These are phyloP conservation scores for Phialophora verrucosa DNA, from an alignment of 2,329 filamentous ascomycete genomes.

Conservation along the genomic window DNA sequence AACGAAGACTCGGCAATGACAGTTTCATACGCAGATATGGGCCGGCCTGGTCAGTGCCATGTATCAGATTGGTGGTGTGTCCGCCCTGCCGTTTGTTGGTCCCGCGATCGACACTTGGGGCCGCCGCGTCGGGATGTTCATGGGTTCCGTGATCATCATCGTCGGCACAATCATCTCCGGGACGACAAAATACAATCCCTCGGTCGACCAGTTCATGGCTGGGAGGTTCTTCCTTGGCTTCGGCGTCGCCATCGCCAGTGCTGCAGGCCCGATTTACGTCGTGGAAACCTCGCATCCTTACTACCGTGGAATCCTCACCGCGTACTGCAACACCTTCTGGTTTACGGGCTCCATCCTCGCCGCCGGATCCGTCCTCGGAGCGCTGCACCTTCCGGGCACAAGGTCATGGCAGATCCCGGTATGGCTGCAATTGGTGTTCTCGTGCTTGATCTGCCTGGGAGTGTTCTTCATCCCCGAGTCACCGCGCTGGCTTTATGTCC, in stretches of 20 bases:
- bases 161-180: constrained; percentile 59
- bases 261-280: constrained; percentile 66
- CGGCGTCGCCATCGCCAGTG: constrained; percentile 64
- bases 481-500: constrained; percentile 66
- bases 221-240: constrained; percentile 62
- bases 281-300: constrained; percentile 68
- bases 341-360: constrained; percentile 60
- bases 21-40: constrained; percentile 42
- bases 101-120: constrained; percentile 57
- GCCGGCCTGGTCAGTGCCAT: constrained; percentile 53
- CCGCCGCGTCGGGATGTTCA: constrained; percentile 61
- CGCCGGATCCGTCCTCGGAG: constrained; percentile 60
- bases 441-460: constrained; percentile 54
- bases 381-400: constrained; percentile 39
- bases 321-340: constrained; percentile 61
- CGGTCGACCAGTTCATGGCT: constrained; percentile 60
- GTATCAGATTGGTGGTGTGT: constrained; percentile 56
- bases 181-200: constrained; percentile 48
- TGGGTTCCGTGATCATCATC: constrained; percentile 60
- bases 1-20: background rate
- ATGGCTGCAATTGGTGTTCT: constrained; percentile 57
- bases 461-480: constrained; percentile 66
- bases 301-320: constrained; percentile 66
- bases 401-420: constrained; percentile 65
- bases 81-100: constrained; percentile 55